phyloP scores from a whole-genome alignment of 78 protist species.

The Trichosphaerium sp. region DNA sequence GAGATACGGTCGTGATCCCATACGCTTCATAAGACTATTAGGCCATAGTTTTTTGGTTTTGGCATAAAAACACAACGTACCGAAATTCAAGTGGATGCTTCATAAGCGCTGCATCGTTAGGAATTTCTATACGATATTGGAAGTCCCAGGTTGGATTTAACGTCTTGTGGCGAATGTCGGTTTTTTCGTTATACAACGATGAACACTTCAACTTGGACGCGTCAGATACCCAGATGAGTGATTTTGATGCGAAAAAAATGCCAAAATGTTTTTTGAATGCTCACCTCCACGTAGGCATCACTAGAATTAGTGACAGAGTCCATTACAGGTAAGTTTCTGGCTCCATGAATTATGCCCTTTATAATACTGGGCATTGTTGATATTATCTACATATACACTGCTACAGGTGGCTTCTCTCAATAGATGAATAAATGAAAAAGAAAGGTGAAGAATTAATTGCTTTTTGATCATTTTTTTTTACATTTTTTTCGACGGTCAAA shows the following conservation, averaged over 20 bases:
- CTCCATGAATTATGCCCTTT: conserved; percentile 62
- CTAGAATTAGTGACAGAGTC: conserved; percentile 62
- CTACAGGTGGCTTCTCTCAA: background rate
- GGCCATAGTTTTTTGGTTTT: background rate
- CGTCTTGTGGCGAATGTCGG: conserved; percentile 53
- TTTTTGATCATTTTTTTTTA: too few species aligned
- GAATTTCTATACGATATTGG: conserved; percentile 60
- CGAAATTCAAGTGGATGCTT: conserved; percentile 70
- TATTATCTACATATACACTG: conserved; percentile 4
- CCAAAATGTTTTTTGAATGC: background rate
- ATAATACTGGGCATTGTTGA: conserved; percentile 55
- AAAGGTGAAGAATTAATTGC: too few species aligned
- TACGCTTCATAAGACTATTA: conserved; percentile 48
- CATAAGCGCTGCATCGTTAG: conserved; percentile 62
- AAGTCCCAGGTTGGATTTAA: conserved; percentile 73
- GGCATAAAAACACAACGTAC: conserved; percentile 4
- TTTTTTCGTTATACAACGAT: background rate
- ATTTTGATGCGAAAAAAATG: background rate
- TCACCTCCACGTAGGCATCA: conserved; percentile 83
- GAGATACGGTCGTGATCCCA: conserved; percentile 77
- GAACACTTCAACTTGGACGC: background rate
- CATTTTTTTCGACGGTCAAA: too few species aligned
- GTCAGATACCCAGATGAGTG: background rate
- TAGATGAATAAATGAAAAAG: too few species aligned
- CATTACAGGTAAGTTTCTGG: conserved; percentile 87